These are phyloP conservation scores for Pseudogymnoascus sp. DNA, from an alignment of 2,329 filamentous ascomycete species.

Conservation along the genomic window DNA sequence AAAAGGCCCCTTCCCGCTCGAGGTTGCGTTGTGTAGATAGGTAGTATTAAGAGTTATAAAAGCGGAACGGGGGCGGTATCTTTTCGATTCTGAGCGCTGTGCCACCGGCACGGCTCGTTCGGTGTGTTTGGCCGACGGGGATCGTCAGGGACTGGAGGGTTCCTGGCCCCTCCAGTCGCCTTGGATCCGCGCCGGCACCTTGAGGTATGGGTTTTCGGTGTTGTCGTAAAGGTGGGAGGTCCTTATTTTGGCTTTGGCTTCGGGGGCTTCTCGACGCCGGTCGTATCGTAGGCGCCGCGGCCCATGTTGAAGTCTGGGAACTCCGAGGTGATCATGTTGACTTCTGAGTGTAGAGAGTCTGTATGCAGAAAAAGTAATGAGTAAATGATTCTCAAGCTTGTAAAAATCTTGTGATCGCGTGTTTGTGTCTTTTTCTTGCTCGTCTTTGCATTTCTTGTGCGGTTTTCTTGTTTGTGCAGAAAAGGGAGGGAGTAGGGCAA, in stretches of 20 bases:
- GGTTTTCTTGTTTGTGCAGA: not conserved
- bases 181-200: not conserved
- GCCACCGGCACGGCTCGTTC: not conserved
- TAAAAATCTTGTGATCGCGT: not conserved
- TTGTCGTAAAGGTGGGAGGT: not conserved
- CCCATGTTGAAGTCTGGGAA: conserved; percentile 36
- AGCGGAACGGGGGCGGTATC: not conserved
- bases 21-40: too few species aligned
- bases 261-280: conserved; percentile 38
- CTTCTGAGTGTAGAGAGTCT: not conserved
- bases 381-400: not conserved
- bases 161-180: not conserved
- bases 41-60: not conserved
- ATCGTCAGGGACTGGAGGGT: not conserved
- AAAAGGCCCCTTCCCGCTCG: not conserved
- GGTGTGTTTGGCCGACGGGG: not conserved
- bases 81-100: not conserved
- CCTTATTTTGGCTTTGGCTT: conserved; percentile 2
- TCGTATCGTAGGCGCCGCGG: conserved; percentile 44
- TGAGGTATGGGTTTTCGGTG: not conserved
- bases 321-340: conserved; percentile 22
- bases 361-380: not conserved
- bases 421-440: not conserved
- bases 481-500: not conserved
- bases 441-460: not conserved